These are phyloP conservation scores for Fusarium oligoseptatum DNA, from an alignment of 2,329 filamentous ascomycete genomes.

Conservation along the genomic window DNA sequence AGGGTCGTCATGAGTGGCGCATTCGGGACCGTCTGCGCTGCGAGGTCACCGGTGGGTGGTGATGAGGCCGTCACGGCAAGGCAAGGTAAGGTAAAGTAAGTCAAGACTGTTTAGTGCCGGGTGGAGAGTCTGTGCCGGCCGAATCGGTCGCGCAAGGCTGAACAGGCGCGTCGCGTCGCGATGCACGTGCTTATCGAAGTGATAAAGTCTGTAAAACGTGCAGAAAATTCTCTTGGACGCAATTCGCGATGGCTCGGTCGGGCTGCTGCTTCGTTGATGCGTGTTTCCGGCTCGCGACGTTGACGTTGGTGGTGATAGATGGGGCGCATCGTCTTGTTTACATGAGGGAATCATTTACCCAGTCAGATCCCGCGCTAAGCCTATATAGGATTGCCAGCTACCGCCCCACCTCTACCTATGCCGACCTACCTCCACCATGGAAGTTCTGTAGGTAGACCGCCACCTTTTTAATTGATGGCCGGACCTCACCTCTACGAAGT, in stretches of 20 bases:
- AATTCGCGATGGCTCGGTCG: constrained; percentile 33
- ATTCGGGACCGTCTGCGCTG: constrained; percentile 46
- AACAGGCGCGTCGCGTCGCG: constrained; percentile 41
- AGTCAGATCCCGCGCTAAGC: constrained; percentile 36
- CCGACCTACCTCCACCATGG: not conserved
- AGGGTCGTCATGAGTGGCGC: constrained; percentile 78
- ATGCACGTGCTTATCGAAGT: constrained; percentile 1
- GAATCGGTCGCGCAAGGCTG: constrained; percentile 26
- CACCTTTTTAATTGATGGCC: not conserved
- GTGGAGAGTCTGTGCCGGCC: not conserved
- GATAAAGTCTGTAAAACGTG: not conserved
- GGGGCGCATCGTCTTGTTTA: constrained; percentile 49
- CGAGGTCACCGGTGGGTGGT: constrained; percentile 27
- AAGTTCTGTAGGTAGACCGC: not conserved
- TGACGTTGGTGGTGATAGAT: constrained; percentile 41
- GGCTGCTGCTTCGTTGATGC: constrained; percentile 30
- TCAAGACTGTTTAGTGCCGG: constrained; percentile 11
- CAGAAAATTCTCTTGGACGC: constrained; percentile 1
- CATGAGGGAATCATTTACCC: constrained; percentile 45
- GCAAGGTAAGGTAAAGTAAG: constrained; percentile 5
- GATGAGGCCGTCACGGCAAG: constrained; percentile 27
- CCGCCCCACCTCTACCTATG: constrained; percentile 27
- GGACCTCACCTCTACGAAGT: not conserved
- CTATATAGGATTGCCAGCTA: constrained; percentile 17
- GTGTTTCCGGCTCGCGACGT: constrained; percentile 44